Base-by-base conservation (phyloP, 352 stramenopile species). In the Pythium brachiatum region DNA sequence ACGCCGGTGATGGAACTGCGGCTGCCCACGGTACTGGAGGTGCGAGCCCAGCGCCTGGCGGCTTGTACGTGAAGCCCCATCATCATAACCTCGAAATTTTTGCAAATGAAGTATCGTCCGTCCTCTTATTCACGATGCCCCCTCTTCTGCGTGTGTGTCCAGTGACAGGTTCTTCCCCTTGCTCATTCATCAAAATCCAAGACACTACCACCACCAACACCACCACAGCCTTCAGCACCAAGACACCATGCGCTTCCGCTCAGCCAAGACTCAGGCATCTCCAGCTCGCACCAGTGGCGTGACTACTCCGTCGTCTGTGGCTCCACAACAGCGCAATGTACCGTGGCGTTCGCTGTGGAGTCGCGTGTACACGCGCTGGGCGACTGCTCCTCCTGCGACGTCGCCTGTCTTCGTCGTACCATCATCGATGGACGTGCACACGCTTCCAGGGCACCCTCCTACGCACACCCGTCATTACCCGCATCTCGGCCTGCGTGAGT, bases 1-100 rank as follows among this genome's bases (percentile, higher is more conserved):
- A 60, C 7, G 44, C 64, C 54, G 31, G 54, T 32, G 34, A 57
- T 48, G 4, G 41, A 50, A 25, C 55, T 70, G 29, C 65, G 32
- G 11, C 34, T 73, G 29, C 76, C 71, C 2, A 75, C 52, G 36
- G 72, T 84, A 2, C 66, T 84, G 8, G 76, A 79, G 58, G 47
- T 84, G 38, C 76, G 73, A 20, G 76, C 76, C 34, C 70, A 60
- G 46, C 71, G 76, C 12, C 39, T 80, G 52, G 68, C 68, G 16
- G 50, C 51, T 29, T 41, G 34, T 18, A 41, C 34, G 34, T 41
- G 15, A 41, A 18, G 3, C 8, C 15, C 20, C 3, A 51, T 51
- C 43, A 41, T 5, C 7, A 13, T 1, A 18, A 0, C 5, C 13
- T 5, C 34, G 11, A 41, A 34, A 41, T 41, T 41, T 41, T 41